These are phyloP conservation scores for Homolaphlyctis polyrhiza DNA, from an alignment of 371 early-diverging fungal genomes.

Conservation along the genomic window DNA sequence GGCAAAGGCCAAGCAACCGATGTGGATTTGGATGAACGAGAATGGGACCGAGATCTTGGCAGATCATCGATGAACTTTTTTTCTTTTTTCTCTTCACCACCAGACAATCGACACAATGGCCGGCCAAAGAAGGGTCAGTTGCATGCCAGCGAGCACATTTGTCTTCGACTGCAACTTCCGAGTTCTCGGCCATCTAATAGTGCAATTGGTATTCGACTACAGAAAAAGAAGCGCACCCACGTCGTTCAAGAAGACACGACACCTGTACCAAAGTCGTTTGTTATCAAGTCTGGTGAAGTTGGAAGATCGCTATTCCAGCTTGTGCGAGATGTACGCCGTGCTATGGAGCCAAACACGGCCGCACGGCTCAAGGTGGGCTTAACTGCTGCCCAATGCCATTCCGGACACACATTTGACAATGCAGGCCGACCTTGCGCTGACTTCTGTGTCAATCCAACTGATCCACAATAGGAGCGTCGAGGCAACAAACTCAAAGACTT, in stretches of 20 bases:
- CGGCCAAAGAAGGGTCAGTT: too few relatives aligned
- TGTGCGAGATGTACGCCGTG: slow-evolving; percentile 75
- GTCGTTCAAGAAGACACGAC: slow-evolving; percentile 27
- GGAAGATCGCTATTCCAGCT: slow-evolving; percentile 66
- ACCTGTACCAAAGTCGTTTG: slow-evolving; percentile 84
- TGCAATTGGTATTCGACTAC: too few relatives aligned
- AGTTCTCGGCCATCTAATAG: too few relatives aligned
- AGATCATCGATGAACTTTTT: too few relatives aligned
- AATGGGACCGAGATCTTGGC: too few relatives aligned
- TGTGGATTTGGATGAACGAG: too few relatives aligned
- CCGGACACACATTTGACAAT: too few relatives aligned
- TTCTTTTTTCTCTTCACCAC: too few relatives aligned
- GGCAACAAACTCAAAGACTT: slow-evolving; percentile 92
- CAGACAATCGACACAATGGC: too few relatives aligned
- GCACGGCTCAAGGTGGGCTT: slow-evolving; percentile 55
- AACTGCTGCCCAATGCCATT: not conserved
- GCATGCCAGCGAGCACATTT: too few relatives aligned
- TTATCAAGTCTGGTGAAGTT: slow-evolving; percentile 85
- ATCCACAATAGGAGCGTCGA: slow-evolving; percentile 64
- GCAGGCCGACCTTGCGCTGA: slow-evolving; percentile 19
- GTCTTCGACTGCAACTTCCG: too few relatives aligned
- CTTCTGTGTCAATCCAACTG: not conserved
- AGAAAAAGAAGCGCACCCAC: slow-evolving; percentile 56
- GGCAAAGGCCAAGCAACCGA: too few relatives aligned
- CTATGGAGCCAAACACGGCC: slow-evolving; percentile 94